Base-by-base conservation (phyloP, 306 rosid genomes). In the Pachyrhizus erosus region DNA sequence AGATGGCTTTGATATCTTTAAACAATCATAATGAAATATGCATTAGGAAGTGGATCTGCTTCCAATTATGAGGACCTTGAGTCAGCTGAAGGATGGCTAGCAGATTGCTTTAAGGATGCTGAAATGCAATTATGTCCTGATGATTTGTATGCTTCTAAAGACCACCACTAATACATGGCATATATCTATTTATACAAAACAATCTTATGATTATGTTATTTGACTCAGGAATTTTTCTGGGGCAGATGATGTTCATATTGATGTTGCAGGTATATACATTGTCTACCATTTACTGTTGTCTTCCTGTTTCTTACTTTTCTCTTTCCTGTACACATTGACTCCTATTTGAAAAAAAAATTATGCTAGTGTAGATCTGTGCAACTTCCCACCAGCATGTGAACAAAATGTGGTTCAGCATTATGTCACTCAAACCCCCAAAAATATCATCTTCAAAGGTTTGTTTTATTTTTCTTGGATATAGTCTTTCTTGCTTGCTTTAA, bases 61-160 rank as follows among this genome's bases (percentile, higher is more conserved):
- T 88, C 88, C 43, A 76, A 84, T 77, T 87, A 68, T 77, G 98
- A 90, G 76, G 87, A 85, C 48, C 68, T 91, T 73, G 92, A 87
- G 24, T 87, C 98, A 76, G 79, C 93, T 39, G 96, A 90, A 69
- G 88, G 60, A 70, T 95, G 98, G 98, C 88, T 95, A 76, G 87
- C 91, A 31, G 93, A 91, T 42, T 93, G 92, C 90, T 87, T 95
- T 1, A 91, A 83, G 70, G 97, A 93, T 75, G 55, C 89, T 27
- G 89, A 87, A 24, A 91, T 91, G 93, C 84, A 86, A 76, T 80
- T 90, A 62, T 86, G 87, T 83, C 86, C 91, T 60, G 90, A 88
- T 67, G 86, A 91, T 48, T 21, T 90, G 98, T 95, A 95, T 80
- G 95, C 75, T 77, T 86, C 80, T 88, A 17, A 73, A 29, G 55